Evolutionary conservation across 1,284 basidiomycete genomes (phyloP).

Genomic region (Vanrija sp.): DNA sequence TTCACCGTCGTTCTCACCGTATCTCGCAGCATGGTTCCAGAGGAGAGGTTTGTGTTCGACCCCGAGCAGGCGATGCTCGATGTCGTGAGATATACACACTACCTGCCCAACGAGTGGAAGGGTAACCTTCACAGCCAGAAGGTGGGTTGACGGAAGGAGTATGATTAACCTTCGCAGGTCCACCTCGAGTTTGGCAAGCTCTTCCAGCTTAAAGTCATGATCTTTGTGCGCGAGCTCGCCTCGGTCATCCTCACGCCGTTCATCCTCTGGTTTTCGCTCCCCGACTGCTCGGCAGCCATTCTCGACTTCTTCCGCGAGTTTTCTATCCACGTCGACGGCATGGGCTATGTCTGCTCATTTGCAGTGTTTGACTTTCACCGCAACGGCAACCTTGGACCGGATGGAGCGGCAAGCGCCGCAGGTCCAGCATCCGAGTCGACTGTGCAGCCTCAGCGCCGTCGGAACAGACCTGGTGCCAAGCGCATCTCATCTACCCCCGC

Average conservation of each 20-base stretch:
- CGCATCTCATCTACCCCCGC: neutral
- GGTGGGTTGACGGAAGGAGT: slow-evolving; percentile 49
- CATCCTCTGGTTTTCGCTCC: slow-evolving; percentile 87
- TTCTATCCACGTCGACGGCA: slow-evolving; percentile 89
- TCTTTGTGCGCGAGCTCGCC: slow-evolving; percentile 81
- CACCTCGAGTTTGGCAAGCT: slow-evolving; percentile 84
- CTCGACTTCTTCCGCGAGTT: slow-evolving; percentile 97
- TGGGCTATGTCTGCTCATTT: slow-evolving; percentile 96
- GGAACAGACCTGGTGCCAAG: too few relatives aligned
- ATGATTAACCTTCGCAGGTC: slow-evolving; percentile 54
- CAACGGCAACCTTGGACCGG: slow-evolving; percentile 77
- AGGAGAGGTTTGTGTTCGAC: slow-evolving; percentile 88
- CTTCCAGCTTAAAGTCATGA: slow-evolving; percentile 80
- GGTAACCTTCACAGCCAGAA: slow-evolving; percentile 81
- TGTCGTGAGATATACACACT: slow-evolving; percentile 90
- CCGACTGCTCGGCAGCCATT: slow-evolving; percentile 78
- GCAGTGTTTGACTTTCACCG: slow-evolving; percentile 96
- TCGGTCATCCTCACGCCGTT: slow-evolving; percentile 92
- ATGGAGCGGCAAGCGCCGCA: slow-evolving; percentile 17
- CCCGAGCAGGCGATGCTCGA: slow-evolving; percentile 87
- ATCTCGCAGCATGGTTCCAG: slow-evolving; percentile 90
- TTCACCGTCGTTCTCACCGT: slow-evolving; percentile 86
- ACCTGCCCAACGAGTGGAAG: slow-evolving; percentile 89
- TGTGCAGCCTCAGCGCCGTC: neutral
- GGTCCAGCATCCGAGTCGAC: neutral